Percentiles rank a stretch among this genome's conserved stretches.
phyloP scores from a whole-genome alignment of 257 asterid genomes.

The Ilex aquifolium region DNA sequence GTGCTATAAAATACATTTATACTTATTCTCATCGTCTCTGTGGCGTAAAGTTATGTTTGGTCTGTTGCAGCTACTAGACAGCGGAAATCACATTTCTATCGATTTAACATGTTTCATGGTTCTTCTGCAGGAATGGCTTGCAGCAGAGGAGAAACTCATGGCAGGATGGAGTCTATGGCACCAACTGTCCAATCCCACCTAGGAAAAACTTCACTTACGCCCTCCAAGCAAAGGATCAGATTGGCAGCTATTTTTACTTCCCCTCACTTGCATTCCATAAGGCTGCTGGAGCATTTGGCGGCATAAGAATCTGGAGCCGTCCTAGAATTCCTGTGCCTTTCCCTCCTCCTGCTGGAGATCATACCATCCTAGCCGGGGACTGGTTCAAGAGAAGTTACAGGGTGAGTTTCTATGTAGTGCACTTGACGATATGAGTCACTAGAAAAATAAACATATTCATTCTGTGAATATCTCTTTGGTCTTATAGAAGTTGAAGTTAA shows the following conservation, averaged over 20 bases:
- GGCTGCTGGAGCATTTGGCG: conserved; percentile 90
- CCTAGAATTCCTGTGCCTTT: conserved; percentile 87
- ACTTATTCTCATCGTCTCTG: neutral
- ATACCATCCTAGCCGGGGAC: conserved; percentile 74
- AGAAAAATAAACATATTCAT: neutral
- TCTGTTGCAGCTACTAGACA: no score
- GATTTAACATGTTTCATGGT: neutral
- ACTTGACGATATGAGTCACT: neutral
- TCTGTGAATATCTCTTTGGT: conserved; percentile 4
- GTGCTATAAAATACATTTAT: no score
- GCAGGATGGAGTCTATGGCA: conserved; percentile 83
- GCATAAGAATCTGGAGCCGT: conserved; percentile 79
- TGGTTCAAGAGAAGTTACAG: conserved; percentile 80
- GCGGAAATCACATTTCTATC: neutral
- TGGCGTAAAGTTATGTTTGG: neutral
- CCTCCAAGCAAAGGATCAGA: conserved; percentile 92
- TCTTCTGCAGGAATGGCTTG: conserved; percentile 64
- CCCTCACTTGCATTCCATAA: conserved; percentile 79
- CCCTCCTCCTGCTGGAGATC: conserved; percentile 75
- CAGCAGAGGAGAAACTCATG: conserved; percentile 96
- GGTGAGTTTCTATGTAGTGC: conserved; percentile 31
- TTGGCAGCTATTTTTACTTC: conserved; percentile 84
- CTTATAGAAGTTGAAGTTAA: conserved; percentile 69
- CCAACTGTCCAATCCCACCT: conserved; percentile 85
- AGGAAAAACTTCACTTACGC: conserved; percentile 73